A percentile compares a stretch with the other conserved stretches of the same genome.
phyloP scores from a whole-genome alignment of 2,329 filamentous ascomycete genomes.

The Fusarium xyrophilum region DNA sequence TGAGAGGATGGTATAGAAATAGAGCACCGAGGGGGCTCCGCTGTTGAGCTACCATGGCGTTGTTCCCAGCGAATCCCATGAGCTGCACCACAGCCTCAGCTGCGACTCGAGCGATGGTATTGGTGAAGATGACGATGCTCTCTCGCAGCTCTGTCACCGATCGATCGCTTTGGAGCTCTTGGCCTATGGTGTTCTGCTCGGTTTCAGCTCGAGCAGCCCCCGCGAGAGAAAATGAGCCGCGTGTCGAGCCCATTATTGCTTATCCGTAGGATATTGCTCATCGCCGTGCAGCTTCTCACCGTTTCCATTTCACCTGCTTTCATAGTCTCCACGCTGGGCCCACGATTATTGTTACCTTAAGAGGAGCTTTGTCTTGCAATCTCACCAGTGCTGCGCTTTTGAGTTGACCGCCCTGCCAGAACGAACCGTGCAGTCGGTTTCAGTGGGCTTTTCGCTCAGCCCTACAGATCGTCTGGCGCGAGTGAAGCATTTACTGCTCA shows the following conservation, averaged over 20 bases:
- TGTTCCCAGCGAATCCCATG: constrained; percentile 25
- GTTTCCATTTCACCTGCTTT: constrained; percentile 10
- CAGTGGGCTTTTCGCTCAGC: constrained; percentile 38
- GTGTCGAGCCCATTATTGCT: constrained; percentile 7
- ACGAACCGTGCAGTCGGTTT: constrained; percentile 19
- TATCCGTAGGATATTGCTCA: constrained; percentile 16
- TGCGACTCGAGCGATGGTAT: constrained; percentile 2
- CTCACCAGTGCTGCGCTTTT: constrained; percentile 21
- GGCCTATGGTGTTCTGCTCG: constrained; percentile 6
- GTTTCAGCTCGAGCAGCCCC: constrained; percentile 23
- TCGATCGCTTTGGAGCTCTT: constrained; percentile 29
- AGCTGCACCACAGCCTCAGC: constrained; percentile 12
- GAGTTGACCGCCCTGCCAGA: constrained; percentile 24
- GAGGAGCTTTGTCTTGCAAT: constrained; percentile 26
- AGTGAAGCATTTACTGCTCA: constrained; percentile 34
- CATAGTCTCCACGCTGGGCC: constrained; percentile 24
- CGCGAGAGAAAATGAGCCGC: constrained; percentile 13
- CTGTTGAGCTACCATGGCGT: constrained; percentile 21
- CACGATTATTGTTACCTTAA: constrained; percentile 27
- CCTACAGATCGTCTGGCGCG: constrained; percentile 33
- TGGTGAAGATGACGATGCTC: constrained; percentile 23
- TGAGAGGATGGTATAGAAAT: constrained; percentile 21
- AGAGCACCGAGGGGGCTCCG: constrained; percentile 19
- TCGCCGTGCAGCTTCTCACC: constrained; percentile 13
- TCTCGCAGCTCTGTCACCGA: constrained; percentile 15